phyloP scores from a whole-genome alignment of 2,329 filamentous ascomycete species.

The Alternaria hordeiaustralica region DNA sequence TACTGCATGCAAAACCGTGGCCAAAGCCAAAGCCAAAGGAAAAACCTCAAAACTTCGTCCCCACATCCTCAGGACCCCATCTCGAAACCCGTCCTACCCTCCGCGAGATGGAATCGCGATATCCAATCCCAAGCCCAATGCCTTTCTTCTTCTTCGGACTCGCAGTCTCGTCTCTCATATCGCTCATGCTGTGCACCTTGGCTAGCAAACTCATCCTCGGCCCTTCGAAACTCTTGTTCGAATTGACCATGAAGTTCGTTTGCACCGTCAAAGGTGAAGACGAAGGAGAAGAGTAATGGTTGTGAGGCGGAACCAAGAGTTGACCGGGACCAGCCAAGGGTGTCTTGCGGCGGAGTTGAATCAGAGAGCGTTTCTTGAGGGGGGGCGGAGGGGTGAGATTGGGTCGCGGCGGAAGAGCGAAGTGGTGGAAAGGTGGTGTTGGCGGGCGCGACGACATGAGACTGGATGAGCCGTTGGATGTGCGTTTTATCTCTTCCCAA shows the following conservation, averaged over 20 bases:
- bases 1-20: neutral
- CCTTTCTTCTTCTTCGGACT: neutral
- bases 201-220: conserved; percentile 20
- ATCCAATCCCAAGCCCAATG: neutral
- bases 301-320: conserved; percentile 15
- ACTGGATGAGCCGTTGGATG: conserved; percentile 7
- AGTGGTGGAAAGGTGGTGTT: conserved; percentile 8
- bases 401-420: conserved; percentile 6
- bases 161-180: conserved; percentile 12
- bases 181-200: conserved; percentile 10
- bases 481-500: conserved; percentile 41
- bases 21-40: neutral
- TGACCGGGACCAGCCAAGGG: conserved; percentile 28
- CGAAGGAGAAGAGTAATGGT: conserved; percentile 12
- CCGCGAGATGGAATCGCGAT: neutral
- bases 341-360: conserved; percentile 20
- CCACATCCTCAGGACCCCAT: neutral
- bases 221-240: conserved; percentile 26
- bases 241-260: conserved; percentile 20
- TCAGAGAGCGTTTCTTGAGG: conserved; percentile 26
- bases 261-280: conserved; percentile 25
- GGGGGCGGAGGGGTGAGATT: conserved; percentile 7
- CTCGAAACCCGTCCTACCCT: neutral
- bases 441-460: conserved; percentile 1
- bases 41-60: neutral